Percentiles rank a stretch among this genome's conserved stretches.
Evolutionary conservation across 148 eudicot species (phyloP).

Genomic region (Rhododendron ovatum): DNA sequence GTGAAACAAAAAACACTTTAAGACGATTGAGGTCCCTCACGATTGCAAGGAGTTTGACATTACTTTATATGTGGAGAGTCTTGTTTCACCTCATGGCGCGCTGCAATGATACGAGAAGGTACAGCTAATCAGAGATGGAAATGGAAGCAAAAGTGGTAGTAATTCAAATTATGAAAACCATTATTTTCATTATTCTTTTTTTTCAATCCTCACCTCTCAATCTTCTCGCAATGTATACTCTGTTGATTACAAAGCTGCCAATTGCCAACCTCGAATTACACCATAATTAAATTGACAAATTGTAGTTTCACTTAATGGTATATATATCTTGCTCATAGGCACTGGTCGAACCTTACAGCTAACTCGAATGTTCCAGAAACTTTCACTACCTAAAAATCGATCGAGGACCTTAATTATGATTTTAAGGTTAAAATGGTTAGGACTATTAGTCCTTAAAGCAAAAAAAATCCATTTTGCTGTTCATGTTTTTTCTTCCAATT

Average conservation of each 20-base stretch:
- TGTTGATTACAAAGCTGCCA: no score
- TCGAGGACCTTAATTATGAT: not conserved
- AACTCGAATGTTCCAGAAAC: no score
- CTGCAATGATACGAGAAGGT: not conserved
- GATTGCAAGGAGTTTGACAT: not conserved
- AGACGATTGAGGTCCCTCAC: not conserved
- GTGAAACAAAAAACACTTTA: not conserved
- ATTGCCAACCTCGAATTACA: no score
- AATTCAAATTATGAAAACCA: not conserved
- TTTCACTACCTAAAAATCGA: no score
- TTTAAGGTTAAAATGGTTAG: not conserved
- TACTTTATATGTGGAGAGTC: not conserved
- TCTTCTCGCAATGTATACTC: no score
- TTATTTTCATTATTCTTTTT: no score
- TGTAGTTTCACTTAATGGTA: no score
- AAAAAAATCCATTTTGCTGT: not conserved
- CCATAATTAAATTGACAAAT: no score
- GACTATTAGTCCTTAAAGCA: not conserved
- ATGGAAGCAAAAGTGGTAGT: not conserved
- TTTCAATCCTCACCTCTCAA: no score
- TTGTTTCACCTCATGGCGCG: not conserved
- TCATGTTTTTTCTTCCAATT: not conserved
- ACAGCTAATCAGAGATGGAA: not conserved
- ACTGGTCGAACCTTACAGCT: no score
- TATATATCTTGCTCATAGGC: no score